Base-by-base conservation (phyloP, 1,139 yeast species). In the Petasospora fabianii region DNA sequence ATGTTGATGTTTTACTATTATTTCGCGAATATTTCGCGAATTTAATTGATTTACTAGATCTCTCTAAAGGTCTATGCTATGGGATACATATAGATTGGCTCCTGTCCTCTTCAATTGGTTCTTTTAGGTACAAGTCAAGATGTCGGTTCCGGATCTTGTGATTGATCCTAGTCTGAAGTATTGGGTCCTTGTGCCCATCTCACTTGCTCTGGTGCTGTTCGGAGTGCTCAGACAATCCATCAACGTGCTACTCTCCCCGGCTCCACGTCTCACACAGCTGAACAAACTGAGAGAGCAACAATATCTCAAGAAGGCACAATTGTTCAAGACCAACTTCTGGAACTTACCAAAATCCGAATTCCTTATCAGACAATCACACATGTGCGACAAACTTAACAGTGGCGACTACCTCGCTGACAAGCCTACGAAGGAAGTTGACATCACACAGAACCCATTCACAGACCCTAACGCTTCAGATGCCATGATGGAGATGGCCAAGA, bases 181-280 rank as follows among this genome's bases (percentile, higher is more conserved):
- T 51, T 92, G 97, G 97, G 97, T 88, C 28, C 69, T 92, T 19
- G 63, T 88, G 33, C 98, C 98, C 26, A 90, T 92, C 35, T 78
- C 96, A 8, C 59, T 84, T 28, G 95, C 88, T 24, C 88, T 92
- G 96, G 83, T 92, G 14, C 64, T 90, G 41, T 90, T 87, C n/a
- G 97, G 97, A 6, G 63, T 92, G 24, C 63, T 87, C 34, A 70
- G 96, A 43, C 81, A 86, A 44, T 80, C 82, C 53, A 71, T 82
- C 24, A 78, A 88, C 34, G 62, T 69, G 27, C 62, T 86, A 61
- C 84, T 32, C 69, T 75, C 47, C 75, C 88, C 35, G 61, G 68
- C 30, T 2, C 79, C 82, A 5, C 81, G 77, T 50, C 65, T 75
- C 24, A 75, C 69, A 27, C 71, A 72, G 7, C 63, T 69, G 44